Evolutionary conservation across 2,329 filamentous ascomycete genomes (phyloP).

Genomic region (Cryphonectria nitschkei): DNA sequence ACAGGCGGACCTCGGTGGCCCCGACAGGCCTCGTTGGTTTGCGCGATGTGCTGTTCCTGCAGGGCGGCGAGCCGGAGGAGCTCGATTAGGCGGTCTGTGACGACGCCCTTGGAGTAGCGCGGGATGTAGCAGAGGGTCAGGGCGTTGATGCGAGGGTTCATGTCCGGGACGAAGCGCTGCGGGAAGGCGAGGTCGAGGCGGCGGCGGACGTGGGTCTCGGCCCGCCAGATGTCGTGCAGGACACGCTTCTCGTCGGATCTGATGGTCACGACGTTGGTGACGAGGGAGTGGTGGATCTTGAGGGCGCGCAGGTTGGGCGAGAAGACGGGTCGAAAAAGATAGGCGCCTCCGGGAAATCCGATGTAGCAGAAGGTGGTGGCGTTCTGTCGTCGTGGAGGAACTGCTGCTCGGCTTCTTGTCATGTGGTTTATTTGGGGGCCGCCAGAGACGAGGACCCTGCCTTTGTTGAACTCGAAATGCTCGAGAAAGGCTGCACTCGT

Average conservation of each 20-base stretch:
- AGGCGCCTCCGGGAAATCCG: constrained; percentile 50
- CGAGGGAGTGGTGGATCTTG: constrained; percentile 62
- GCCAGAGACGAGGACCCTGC: constrained; percentile 39
- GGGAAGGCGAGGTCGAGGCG: constrained; percentile 52
- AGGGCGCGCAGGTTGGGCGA: constrained; percentile 57
- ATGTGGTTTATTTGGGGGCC: neutral
- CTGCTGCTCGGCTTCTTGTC: neutral
- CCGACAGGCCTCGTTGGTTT: constrained; percentile 29
- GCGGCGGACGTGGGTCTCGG: constrained; percentile 49
- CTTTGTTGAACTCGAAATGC: constrained; percentile 53
- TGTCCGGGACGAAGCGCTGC: constrained; percentile 54
- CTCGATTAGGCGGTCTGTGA: constrained; percentile 50
- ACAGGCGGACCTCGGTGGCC: constrained; percentile 46
- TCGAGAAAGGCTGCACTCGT: constrained; percentile 52
- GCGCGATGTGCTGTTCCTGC: constrained; percentile 54
- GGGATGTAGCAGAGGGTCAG: constrained; percentile 60
- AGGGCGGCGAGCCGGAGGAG: constrained; percentile 52
- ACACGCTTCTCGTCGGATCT: constrained; percentile 42
- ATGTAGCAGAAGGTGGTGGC: constrained; percentile 14
- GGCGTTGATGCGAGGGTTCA: constrained; percentile 58
- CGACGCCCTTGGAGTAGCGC: constrained; percentile 53
- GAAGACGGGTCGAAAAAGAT: constrained; percentile 56
- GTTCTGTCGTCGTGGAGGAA: no score
- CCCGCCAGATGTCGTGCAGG: constrained; percentile 44
- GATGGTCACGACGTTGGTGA: constrained; percentile 58